Conservation (phyloP, 1,284 basidiomycete genomes). For the Ustilago vetiveriae region DNA sequence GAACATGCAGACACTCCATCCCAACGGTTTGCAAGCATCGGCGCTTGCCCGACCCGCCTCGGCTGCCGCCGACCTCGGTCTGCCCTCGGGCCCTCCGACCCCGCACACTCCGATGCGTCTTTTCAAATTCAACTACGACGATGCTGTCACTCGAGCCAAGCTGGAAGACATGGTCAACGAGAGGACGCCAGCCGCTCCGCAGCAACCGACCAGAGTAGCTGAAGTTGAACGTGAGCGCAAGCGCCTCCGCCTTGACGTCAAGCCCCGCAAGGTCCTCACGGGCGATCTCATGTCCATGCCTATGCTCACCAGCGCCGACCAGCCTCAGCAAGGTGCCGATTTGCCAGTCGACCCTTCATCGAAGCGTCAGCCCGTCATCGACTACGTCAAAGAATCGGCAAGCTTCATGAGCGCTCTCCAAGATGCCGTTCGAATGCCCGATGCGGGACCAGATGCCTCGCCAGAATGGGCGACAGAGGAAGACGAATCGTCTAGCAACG, state of each 20-base stretch:
- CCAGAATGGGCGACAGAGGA: conserved; percentile 43
- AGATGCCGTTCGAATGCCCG: conserved; percentile 20
- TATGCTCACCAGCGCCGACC: conserved; percentile 12
- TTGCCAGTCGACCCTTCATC: neutral
- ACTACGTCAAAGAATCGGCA: conserved; percentile 42
- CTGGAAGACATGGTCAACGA: conserved; percentile 57
- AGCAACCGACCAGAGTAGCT: conserved; percentile 12
- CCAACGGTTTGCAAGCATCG: conserved; percentile 17
- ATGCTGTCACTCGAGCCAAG: conserved; percentile 43
- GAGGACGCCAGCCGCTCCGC: conserved; percentile 17
- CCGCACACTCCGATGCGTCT: conserved; percentile 57
- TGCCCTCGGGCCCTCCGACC: conserved; percentile 33
- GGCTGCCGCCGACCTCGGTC: conserved; percentile 34
- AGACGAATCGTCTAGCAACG: conserved; percentile 22
- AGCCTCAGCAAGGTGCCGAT: neutral
- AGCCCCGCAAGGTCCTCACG: conserved; percentile 35
- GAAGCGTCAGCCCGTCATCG: conserved; percentile 20
- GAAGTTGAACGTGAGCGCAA: conserved; percentile 50
- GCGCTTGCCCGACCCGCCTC: conserved; percentile 37
- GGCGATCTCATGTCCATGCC: conserved; percentile 46
- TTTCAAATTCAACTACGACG: conserved; percentile 53
- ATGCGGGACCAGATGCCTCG: conserved; percentile 11
- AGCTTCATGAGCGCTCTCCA: conserved; percentile 42
- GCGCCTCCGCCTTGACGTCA: conserved; percentile 46
- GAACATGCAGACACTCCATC: conserved; percentile 36